phyloP scores from a whole-genome alignment of 768 basidiomycete species.

The Trichaptum fuscoviolaceum region DNA sequence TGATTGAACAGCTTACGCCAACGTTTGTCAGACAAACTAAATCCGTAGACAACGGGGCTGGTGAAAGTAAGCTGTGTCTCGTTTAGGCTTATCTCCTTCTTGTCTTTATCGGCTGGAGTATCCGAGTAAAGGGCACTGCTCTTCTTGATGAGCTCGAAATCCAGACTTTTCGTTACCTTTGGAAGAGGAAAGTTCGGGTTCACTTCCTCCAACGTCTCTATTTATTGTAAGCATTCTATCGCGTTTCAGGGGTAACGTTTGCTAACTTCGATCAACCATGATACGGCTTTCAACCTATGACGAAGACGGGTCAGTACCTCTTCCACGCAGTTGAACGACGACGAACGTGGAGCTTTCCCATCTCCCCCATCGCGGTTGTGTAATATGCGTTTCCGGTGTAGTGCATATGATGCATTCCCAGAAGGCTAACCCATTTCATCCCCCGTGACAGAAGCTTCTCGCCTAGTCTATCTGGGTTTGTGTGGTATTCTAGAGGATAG shows the following conservation, averaged over 20 bases:
- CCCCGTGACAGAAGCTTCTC: conserved; percentile 40
- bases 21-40: conserved; percentile 52
- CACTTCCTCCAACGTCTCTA: conserved; percentile 45
- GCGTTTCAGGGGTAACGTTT: background rate
- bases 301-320: conserved; percentile 1
- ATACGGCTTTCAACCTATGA: conserved; percentile 48
- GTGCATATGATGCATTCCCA: conserved; percentile 51
- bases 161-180: conserved; percentile 19
- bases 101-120: background rate
- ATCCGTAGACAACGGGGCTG: conserved; percentile 54
- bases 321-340: background rate
- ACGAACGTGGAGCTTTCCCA: conserved; percentile 43
- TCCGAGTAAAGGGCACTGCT: background rate
- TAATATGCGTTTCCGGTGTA: conserved; percentile 46
- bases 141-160: conserved; percentile 14
- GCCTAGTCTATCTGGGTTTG: conserved; percentile 36
- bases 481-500: conserved; percentile 50
- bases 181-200: conserved; percentile 49
- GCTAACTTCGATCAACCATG: conserved; percentile 54
- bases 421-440: conserved; percentile 48
- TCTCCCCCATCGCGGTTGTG: conserved; percentile 19
- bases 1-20: conserved; percentile 41
- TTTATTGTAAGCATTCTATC: conserved; percentile 1
- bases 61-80: conserved; percentile 50
- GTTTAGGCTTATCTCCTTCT: conserved; percentile 30